Evolutionary conservation across 345 rosid genomes (phyloP).

Genomic region (Eucalyptus paniculata): DNA sequence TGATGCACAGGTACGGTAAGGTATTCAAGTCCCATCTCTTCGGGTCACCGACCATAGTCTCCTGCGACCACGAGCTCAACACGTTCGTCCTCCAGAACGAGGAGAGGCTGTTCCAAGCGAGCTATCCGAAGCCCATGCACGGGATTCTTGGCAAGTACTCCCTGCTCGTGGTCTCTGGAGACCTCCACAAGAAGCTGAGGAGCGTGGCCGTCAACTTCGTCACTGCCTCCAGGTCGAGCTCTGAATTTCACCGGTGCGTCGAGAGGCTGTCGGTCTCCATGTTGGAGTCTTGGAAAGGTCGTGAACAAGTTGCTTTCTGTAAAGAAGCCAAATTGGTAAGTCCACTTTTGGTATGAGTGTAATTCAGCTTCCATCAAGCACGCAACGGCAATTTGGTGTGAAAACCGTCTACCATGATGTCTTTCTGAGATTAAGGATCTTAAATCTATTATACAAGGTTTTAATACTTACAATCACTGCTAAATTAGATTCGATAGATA

Average conservation of each 20-base stretch:
- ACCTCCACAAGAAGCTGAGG: slow-evolving; percentile 61
- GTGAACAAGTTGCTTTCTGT: slow-evolving; percentile 31
- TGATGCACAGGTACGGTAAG: slow-evolving; percentile 43
- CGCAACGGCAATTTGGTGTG: neutral
- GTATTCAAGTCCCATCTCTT: slow-evolving; percentile 74
- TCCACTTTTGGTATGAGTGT: neutral
- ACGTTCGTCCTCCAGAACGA: slow-evolving; percentile 75
- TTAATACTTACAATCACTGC: neutral
- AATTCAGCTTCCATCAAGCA: neutral
- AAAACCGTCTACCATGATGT: neutral
- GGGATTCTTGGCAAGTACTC: slow-evolving; percentile 68
- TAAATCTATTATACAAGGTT: neutral
- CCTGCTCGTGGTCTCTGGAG: slow-evolving; percentile 43
- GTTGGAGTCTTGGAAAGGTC: slow-evolving; percentile 55
- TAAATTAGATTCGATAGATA: neutral
- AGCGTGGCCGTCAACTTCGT: slow-evolving; percentile 41
- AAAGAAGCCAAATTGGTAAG: slow-evolving; percentile 47
- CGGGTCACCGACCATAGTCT: slow-evolving; percentile 73
- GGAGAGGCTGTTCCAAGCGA: slow-evolving; percentile 49
- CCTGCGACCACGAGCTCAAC: slow-evolving; percentile 76
- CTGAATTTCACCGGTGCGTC: slow-evolving; percentile 22
- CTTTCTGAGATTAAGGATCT: neutral
- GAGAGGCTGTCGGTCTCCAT: slow-evolving; percentile 40
- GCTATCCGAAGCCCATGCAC: slow-evolving; percentile 68
- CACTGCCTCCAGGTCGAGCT: slow-evolving; percentile 27